phyloP scores from a whole-genome alignment of 305 asterid species.

The Solanum hybrid region DNA sequence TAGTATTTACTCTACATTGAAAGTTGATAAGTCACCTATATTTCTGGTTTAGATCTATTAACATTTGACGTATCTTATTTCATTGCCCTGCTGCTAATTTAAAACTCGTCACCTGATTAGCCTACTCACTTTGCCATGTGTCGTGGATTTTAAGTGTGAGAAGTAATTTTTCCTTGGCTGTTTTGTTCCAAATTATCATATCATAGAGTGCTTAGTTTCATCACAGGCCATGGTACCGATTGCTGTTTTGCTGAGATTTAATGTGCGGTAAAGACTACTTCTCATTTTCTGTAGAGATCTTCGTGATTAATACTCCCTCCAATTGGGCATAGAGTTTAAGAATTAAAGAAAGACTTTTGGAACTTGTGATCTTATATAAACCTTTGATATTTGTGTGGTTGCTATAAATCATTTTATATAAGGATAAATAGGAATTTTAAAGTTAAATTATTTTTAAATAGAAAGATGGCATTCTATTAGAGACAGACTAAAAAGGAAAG shows the following conservation, averaged over 20 bases:
- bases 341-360: background rate
- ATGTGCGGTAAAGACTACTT: background rate
- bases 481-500: background rate
- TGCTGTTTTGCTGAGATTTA: background rate
- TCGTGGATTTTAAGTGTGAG: background rate
- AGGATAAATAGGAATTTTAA: background rate
- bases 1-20: background rate
- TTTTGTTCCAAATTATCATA: background rate
- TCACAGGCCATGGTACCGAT: background rate
- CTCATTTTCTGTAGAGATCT: background rate
- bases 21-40: background rate
- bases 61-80: background rate
- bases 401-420: background rate
- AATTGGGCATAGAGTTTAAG: background rate
- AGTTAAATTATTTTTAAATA: background rate
- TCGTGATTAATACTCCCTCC: background rate
- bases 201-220: background rate
- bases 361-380: background rate
- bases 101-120: background rate
- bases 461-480: background rate
- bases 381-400: background rate
- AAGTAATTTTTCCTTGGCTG: background rate
- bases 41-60: background rate
- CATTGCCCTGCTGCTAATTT: background rate
- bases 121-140: background rate